Percentiles rank a stretch among this genome's conserved stretches.
phyloP scores from a whole-genome alignment of 2,329 filamentous ascomycete species.

The Dryadomyces quercivorus region DNA sequence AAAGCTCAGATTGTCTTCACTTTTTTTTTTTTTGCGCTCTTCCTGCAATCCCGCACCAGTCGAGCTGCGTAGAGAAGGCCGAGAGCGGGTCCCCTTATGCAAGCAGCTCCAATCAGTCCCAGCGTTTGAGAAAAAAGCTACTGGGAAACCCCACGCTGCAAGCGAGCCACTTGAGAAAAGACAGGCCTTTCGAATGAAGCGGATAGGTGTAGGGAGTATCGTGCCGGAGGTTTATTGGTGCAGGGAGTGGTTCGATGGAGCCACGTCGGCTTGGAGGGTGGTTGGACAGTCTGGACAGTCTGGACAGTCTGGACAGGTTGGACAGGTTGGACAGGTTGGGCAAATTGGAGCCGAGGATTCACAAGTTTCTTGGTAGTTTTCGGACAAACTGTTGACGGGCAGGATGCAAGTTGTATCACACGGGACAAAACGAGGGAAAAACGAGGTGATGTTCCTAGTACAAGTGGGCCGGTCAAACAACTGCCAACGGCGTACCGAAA shows the following conservation, averaged over 20 bases:
- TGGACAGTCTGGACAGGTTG: neutral
- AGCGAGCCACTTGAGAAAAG: conserved; percentile 13
- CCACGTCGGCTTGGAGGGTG: conserved; percentile 22
- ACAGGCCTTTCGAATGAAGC: conserved; percentile 18
- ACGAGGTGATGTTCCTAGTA: neutral
- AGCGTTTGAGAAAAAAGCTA: neutral
- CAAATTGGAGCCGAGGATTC: neutral
- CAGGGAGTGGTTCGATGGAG: conserved; percentile 21
- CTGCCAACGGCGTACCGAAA: neutral
- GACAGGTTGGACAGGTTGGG: neutral
- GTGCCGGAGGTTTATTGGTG: conserved; percentile 20
- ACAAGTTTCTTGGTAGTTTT: neutral
- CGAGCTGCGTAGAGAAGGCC: neutral
- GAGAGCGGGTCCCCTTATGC: conserved; percentile 8
- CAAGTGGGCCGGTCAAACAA: neutral
- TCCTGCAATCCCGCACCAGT: neutral
- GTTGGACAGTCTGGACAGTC: neutral
- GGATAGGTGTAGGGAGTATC: conserved; percentile 18
- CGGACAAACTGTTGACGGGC: neutral
- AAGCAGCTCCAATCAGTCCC: conserved; percentile 9
- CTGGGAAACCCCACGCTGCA: conserved; percentile 16
- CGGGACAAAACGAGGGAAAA: neutral
- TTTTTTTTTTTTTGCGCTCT: neutral
- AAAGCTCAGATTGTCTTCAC: neutral
- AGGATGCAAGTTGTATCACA: neutral